phyloP scores from a whole-genome alignment of 2,329 filamentous ascomycete genomes.

The Curvularia sp. region DNA sequence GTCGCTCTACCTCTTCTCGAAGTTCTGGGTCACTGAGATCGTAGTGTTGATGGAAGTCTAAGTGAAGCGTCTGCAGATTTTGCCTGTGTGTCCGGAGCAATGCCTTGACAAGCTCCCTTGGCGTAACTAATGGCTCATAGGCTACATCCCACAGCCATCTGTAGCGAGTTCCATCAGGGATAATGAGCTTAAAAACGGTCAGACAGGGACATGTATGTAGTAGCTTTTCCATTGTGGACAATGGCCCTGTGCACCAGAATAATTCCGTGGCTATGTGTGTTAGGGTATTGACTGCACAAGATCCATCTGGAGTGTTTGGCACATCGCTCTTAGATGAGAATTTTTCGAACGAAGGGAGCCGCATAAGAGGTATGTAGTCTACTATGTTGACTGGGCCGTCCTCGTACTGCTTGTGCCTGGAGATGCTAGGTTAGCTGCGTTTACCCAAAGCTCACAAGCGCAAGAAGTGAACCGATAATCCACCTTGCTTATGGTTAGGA shows the following conservation, averaged over 20 bases:
- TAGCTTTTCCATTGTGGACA: constrained; percentile 4
- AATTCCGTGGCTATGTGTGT: constrained; percentile 6
- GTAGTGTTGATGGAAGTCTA: constrained; percentile 2
- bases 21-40: not conserved
- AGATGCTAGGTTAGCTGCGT: not conserved
- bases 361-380: constrained; percentile 10
- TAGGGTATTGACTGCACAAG: not conserved
- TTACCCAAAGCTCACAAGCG: not conserved
- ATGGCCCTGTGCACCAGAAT: constrained; percentile 8
- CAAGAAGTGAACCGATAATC: not conserved
- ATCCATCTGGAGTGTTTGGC: not conserved
- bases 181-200: not conserved
- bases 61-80: constrained; percentile 5
- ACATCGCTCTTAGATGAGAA: constrained; percentile 9
- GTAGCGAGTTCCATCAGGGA: not conserved
- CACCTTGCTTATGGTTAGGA: not conserved
- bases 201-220: constrained; percentile 1
- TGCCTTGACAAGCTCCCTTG: constrained; percentile 11
- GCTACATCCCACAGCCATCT: not conserved
- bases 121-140: constrained; percentile 3
- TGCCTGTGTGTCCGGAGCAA: constrained; percentile 6
- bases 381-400: constrained; percentile 3
- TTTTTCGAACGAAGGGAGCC: constrained; percentile 6
- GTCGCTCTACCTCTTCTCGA: not conserved
- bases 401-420: constrained; percentile 14